Evolutionary conservation across 164 flowering plant species (phyloP).

Genomic region (Chimonanthus praecox): DNA sequence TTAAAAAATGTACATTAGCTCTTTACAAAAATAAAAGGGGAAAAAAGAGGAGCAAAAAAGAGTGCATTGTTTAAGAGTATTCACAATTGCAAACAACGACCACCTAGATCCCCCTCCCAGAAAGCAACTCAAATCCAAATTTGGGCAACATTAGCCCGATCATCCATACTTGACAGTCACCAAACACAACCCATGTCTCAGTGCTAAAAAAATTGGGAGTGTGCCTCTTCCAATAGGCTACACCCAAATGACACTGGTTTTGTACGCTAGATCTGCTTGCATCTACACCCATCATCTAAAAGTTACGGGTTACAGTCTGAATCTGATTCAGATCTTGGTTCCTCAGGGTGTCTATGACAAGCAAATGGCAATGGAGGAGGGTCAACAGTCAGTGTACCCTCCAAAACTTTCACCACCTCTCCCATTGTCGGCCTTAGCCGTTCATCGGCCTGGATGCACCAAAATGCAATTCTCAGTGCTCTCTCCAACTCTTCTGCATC

Average conservation of each 20-base stretch:
- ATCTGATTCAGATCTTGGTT: background rate
- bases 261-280: background rate
- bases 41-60: background rate
- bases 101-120: background rate
- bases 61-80: background rate
- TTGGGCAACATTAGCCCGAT: background rate
- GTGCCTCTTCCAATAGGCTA: background rate
- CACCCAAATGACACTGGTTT: background rate
- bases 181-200: background rate
- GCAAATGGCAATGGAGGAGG: constrained; percentile 56
- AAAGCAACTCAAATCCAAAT: background rate
- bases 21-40: background rate
- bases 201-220: background rate
- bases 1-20: background rate
- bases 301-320: background rate
- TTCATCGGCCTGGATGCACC: constrained; percentile 60
- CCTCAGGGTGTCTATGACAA: constrained; percentile 9
- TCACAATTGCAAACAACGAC: constrained; percentile 3
- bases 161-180: background rate
- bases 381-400: constrained; percentile 59
- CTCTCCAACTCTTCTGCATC: constrained; percentile 48
- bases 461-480: constrained; percentile 51
- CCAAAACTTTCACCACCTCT: constrained; percentile 64
- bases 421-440: constrained; percentile 60
- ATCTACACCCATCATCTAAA: background rate